Evolutionary conservation across 768 basidiomycete species (phyloP).

Genomic region (Tricholoma hemisulphureum): DNA sequence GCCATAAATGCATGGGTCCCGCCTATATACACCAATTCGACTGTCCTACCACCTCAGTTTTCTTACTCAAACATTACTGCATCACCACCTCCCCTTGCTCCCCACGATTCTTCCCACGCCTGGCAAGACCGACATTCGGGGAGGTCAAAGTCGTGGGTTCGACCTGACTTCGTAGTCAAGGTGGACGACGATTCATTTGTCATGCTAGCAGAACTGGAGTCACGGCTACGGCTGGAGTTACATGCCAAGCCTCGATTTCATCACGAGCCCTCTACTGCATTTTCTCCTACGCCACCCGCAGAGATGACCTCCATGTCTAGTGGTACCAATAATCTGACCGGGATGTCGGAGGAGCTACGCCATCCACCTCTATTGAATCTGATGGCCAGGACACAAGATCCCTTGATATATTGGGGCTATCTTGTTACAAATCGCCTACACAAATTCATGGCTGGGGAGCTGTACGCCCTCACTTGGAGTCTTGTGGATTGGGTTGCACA

Average conservation of each 20-base stretch:
- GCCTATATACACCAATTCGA: slow-evolving; percentile 57
- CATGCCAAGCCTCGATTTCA: slow-evolving; percentile 39
- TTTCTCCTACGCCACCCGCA: slow-evolving; percentile 8
- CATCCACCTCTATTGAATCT: neutral
- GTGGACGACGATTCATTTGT: slow-evolving; percentile 95
- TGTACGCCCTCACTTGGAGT: slow-evolving; percentile 88
- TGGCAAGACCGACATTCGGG: slow-evolving; percentile 47
- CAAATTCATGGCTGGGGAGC: slow-evolving; percentile 92
- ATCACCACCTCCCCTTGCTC: slow-evolving; percentile 59
- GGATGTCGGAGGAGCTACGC: neutral
- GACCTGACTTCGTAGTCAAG: slow-evolving; percentile 91
- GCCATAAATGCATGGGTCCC: slow-evolving; percentile 89
- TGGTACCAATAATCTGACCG: slow-evolving; percentile 2
- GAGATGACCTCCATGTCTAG: slow-evolving; percentile 3
- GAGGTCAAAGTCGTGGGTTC: slow-evolving; percentile 62
- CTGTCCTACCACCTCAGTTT: slow-evolving; percentile 46
- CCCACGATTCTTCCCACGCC: slow-evolving; percentile 66
- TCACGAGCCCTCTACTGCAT: slow-evolving; percentile 15
- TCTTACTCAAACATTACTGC: slow-evolving; percentile 65
- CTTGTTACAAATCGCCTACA: slow-evolving; percentile 86
- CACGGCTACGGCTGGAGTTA: slow-evolving; percentile 78
- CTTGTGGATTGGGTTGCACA: slow-evolving; percentile 85
- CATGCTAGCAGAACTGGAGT: slow-evolving; percentile 91
- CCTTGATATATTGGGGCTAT: slow-evolving; percentile 85
- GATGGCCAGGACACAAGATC: slow-evolving; percentile 43